Conservation (phyloP, 345 rosid species). For the Arabis alpina region DNA sequence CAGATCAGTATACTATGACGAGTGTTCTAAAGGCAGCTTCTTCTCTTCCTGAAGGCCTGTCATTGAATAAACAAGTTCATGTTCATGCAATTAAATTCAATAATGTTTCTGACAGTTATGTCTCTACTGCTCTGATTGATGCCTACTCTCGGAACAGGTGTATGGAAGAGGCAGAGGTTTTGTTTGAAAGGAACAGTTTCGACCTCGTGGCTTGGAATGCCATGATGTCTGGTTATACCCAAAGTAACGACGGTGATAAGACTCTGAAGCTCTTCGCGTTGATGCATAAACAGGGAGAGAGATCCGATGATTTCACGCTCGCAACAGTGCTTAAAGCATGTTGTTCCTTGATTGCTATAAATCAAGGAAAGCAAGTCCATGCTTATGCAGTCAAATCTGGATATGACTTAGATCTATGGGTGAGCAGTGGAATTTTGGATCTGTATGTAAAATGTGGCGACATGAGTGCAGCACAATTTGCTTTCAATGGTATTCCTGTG, state of each 20-base stretch:
- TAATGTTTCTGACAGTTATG: constrained; percentile 46
- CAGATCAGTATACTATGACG: constrained; percentile 60
- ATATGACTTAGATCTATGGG: constrained; percentile 51
- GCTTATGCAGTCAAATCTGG: constrained; percentile 54
- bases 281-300: constrained; percentile 53
- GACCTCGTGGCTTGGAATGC: constrained; percentile 63
- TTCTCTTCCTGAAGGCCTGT: constrained; percentile 50
- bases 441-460: constrained; percentile 68
- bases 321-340: constrained; percentile 60
- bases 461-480: constrained; percentile 52
- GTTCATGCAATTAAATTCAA: constrained; percentile 52
- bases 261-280: constrained; percentile 51
- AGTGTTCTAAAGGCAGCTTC: constrained; percentile 60
- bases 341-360: constrained; percentile 47
- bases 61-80: constrained; percentile 56
- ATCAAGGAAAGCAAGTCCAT: constrained; percentile 60
- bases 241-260: constrained; percentile 43
- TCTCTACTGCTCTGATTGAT: constrained; percentile 63
- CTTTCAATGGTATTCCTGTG: constrained; percentile 48
- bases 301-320: constrained; percentile 53
- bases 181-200: constrained; percentile 46
- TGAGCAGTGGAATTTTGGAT: constrained; percentile 62
- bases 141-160: constrained; percentile 53
- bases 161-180: constrained; percentile 57
- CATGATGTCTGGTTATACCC: constrained; percentile 60